phyloP scores from a whole-genome alignment of 331 rosid species.

The Rosa hybrid region DNA sequence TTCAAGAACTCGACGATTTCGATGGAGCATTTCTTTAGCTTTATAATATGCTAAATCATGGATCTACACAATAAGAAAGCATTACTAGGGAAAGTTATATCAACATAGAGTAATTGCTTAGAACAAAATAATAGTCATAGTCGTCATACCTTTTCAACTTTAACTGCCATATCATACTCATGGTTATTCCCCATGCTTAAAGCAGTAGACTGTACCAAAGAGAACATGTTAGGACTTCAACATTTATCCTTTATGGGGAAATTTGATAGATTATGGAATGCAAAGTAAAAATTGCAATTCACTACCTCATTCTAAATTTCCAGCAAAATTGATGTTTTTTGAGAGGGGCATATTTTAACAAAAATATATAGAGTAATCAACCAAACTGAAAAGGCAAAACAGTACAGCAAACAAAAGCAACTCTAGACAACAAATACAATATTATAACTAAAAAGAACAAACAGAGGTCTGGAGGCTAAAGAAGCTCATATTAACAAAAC shows the following conservation, averaged over 20 bases:
- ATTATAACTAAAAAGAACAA: background rate
- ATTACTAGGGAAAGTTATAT: background rate
- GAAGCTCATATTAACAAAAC: background rate
- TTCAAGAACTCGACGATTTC: constrained; percentile 73
- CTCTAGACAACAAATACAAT: background rate
- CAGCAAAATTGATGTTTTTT: background rate
- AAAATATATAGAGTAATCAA: background rate
- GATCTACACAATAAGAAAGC: constrained; percentile 41
- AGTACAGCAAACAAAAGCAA: background rate
- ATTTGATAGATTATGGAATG: background rate
- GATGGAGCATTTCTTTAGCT: constrained; percentile 76
- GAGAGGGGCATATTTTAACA: background rate
- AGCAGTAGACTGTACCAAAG: constrained; percentile 52
- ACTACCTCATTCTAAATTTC: constrained; percentile 4
- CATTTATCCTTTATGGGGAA: constrained; percentile 4
- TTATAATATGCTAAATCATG: constrained; percentile 84
- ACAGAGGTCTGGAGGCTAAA: background rate
- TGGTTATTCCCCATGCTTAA: constrained; percentile 90
- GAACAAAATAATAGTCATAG: background rate
- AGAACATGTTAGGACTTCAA: constrained; percentile 25
- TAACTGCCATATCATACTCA: constrained; percentile 84
- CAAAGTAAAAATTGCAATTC: background rate
- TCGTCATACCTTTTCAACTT: constrained; percentile 72
- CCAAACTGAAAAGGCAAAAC: background rate
- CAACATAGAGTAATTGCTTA: background rate